Base-by-base conservation (phyloP, 139 green algal species). In the Haematococcus lacustris region DNA sequence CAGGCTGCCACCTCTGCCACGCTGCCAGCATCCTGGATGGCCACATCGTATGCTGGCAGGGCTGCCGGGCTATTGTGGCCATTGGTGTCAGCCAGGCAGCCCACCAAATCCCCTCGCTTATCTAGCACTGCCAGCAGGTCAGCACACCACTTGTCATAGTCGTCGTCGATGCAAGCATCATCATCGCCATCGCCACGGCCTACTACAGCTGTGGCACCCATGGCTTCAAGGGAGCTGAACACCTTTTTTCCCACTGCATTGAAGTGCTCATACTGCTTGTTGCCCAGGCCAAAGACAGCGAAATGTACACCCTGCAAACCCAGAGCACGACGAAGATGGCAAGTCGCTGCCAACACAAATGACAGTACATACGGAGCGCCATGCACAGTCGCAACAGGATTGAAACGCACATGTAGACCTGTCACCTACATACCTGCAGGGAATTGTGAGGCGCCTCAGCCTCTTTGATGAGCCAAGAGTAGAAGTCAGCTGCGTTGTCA, bases 251-350 rank as follows among this genome's bases (percentile, higher is more conserved):
- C 92, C 51, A 94, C 86, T 0, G 87, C 83, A 72, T 92, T 95
- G 82, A 98, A 99, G 83, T 98, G 93, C 85, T 99, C 95, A 69
- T 99, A 99, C 87, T 97, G 91, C 73, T 87, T 91, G 85, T 98
- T 99, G 51, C 95, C 95, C 35, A 99, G 84, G 4, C 89, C 95
- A 85, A 99, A 98, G 38, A 98, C 92, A 23, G 76, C 91, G 65
- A 88, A 98, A 0, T 47, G 71, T 1, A 95, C 71, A 28, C 74
- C 82, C 82, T 94, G 76, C 53, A 30, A 53, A 28, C 43, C n/a
- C n/a, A n/a, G n/a, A n/a, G n/a, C n/a, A n/a, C n/a, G n/a, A n/a
- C n/a, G n/a, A n/a, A n/a, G n/a, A n/a, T n/a, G n/a, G n/a, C n/a
- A n/a, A n/a, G n/a, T n/a, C n/a, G n/a, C n/a, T n/a, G n/a, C n/a